Evolutionary conservation across 2,329 filamentous ascomycete species (phyloP).

Genomic region (Talaromyces atroroseus): DNA sequence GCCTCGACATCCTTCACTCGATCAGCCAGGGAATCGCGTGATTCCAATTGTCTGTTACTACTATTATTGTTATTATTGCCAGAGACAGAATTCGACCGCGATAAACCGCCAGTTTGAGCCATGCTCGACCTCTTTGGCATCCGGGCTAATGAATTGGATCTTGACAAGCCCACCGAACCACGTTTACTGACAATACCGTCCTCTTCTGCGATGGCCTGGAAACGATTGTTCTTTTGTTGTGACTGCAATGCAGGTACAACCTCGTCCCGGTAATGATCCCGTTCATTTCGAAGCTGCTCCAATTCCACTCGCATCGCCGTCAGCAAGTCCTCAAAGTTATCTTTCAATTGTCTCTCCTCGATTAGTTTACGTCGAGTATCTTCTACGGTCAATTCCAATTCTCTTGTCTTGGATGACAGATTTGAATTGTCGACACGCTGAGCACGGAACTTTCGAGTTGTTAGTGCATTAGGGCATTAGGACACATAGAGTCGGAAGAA

Average conservation of each 20-base stretch:
- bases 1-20: conserved; percentile 87
- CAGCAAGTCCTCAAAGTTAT: conserved; percentile 89
- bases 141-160: conserved; percentile 64
- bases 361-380: conserved; percentile 74
- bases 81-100: conserved; percentile 52
- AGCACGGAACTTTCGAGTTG: conserved; percentile 33
- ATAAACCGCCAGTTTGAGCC: conserved; percentile 43
- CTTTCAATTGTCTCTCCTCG: conserved; percentile 81
- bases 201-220: conserved; percentile 60
- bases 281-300: conserved; percentile 75
- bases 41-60: conserved; percentile 48
- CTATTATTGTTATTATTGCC: conserved; percentile 31
- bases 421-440: conserved; percentile 50
- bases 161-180: conserved; percentile 51
- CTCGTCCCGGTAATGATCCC: conserved; percentile 77
- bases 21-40: conserved; percentile 66
- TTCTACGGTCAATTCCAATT: conserved; percentile 75
- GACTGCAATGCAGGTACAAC: conserved; percentile 66
- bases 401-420: conserved; percentile 57
- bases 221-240: conserved; percentile 45
- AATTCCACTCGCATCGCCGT: conserved; percentile 78
- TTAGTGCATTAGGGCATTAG: conserved; percentile 14
- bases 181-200: conserved; percentile 36
- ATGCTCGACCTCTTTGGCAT: conserved; percentile 28
- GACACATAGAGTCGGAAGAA: not conserved